Conservation (phyloP, 176 grass and related monocot species). For the Bonia amplexicaulis region DNA sequence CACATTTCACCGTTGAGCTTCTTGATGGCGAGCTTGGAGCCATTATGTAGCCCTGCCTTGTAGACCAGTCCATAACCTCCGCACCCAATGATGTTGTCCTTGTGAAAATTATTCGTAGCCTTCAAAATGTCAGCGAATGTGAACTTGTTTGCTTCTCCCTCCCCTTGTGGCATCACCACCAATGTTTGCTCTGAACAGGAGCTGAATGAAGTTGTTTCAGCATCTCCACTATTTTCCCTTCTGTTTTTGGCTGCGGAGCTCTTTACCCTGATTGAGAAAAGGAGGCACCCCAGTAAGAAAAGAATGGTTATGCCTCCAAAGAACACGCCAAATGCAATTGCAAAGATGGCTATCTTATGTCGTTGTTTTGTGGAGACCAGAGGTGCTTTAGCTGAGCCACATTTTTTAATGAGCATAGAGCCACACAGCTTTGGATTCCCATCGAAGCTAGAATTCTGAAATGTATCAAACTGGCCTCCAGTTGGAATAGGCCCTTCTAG, state of each 20-base stretch:
- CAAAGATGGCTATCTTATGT: not conserved
- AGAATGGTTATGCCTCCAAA: not conserved
- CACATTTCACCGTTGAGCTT: conserved; percentile 40
- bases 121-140: conserved; percentile 23
- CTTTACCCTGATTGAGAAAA: not conserved
- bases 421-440: conserved; percentile 29
- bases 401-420: not conserved
- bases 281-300: not conserved
- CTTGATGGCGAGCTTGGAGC: conserved; percentile 46
- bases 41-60: conserved; percentile 32
- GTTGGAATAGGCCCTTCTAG: conserved; percentile 31
- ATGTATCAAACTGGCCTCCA: conserved; percentile 25
- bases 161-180: not conserved
- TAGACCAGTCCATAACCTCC: conserved; percentile 59
- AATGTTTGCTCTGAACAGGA: not conserved
- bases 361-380: not conserved
- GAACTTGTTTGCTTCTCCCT: not conserved
- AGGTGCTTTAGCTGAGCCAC: not conserved
- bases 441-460: not conserved
- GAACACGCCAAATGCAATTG: conserved; percentile 18
- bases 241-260: not conserved
- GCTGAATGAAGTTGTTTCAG: not conserved
- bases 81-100: conserved; percentile 42
- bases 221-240: not conserved
- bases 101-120: conserved; percentile 47